These are phyloP conservation scores for Boletus sensibilis DNA, from an alignment of 768 basidiomycete species.

Conservation along the genomic window DNA sequence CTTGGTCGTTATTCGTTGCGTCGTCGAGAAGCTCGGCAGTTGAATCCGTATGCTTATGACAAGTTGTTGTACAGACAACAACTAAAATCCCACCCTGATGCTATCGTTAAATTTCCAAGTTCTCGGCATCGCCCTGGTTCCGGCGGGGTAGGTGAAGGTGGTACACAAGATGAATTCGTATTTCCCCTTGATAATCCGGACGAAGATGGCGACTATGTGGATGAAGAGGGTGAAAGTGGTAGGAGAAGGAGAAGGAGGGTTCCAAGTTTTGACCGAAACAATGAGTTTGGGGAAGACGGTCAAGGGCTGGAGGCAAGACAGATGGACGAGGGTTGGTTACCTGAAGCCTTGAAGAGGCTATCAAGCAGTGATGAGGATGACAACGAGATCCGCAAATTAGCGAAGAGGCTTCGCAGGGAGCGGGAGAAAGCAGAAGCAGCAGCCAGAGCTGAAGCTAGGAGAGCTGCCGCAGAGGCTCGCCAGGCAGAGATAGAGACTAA, in stretches of 20 bases:
- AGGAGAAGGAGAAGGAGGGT: slow-evolving; percentile 10
- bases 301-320: not conserved
- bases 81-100: slow-evolving; percentile 59
- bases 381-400: slow-evolving; percentile 31
- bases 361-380: slow-evolving; percentile 46
- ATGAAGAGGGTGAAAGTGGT: slow-evolving; percentile 10
- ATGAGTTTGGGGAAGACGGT: not conserved
- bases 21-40: slow-evolving; percentile 50
- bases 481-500: slow-evolving; percentile 10
- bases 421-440: slow-evolving; percentile 24
- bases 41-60: slow-evolving; percentile 63
- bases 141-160: slow-evolving; percentile 29
- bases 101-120: slow-evolving; percentile 54
- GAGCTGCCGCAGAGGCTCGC: slow-evolving; percentile 16
- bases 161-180: slow-evolving; percentile 33
- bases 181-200: slow-evolving; percentile 19
- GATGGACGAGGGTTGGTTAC: slow-evolving; percentile 25
- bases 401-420: slow-evolving; percentile 35
- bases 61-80: slow-evolving; percentile 49
- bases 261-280: not conserved
- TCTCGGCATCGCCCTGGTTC: slow-evolving; percentile 31
- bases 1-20: slow-evolving; percentile 54
- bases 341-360: slow-evolving; percentile 38
- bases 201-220: slow-evolving; percentile 30
- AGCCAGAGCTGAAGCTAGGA: slow-evolving; percentile 19